Evolutionary conservation across 192 early-diverging fungal genomes (phyloP), one percentile per base, ranked within the genome.

Genomic region (Umbelopsis sp.): DNA sequence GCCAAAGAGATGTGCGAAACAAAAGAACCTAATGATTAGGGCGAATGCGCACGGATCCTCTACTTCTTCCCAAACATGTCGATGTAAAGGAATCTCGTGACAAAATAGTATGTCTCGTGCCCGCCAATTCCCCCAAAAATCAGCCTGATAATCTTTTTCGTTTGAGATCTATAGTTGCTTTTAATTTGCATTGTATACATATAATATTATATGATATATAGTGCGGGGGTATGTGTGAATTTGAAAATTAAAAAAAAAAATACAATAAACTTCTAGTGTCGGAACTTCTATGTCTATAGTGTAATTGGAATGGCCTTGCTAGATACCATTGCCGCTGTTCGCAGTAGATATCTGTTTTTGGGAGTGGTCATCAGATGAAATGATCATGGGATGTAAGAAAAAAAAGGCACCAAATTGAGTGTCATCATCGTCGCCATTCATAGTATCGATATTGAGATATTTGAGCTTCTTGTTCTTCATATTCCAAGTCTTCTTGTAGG

Each of bases 31-130:
- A 11, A n/a, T n/a, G n/a, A n/a, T n/a, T n/a, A n/a, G n/a, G n/a
- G n/a, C n/a, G n/a, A 62, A 62, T 62, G 56, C 56, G 56, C 56
- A 62, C 56, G 56, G 56, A 62, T 62, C 56, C 31, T 62, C 24
- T n/a, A n/a, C n/a, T n/a, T n/a, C n/a, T 11, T 29, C 56, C 47
- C 47, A 17, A 49, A 62, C 56, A 34, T 62, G 26, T 62, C 31
- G 56, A 29, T 62, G 29, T 11, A 20, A 32, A 32, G 29, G 3
- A 17, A 62, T 62, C 56, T 62, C 56, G 56, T 62, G 56, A 62
- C 56, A 34, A 62, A 41, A 62, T 26, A 62, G 20, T 62, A 17
- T 32, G 56, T 62, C 56, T 62, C 56, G 56, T 62, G 56, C 29
- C 56, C 26, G 0, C 4, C 11, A 47, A 47, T 3, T 24, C 22